Base-by-base conservation (phyloP, 2,329 filamentous ascomycete genomes). In the Epichloe coenophiala region DNA sequence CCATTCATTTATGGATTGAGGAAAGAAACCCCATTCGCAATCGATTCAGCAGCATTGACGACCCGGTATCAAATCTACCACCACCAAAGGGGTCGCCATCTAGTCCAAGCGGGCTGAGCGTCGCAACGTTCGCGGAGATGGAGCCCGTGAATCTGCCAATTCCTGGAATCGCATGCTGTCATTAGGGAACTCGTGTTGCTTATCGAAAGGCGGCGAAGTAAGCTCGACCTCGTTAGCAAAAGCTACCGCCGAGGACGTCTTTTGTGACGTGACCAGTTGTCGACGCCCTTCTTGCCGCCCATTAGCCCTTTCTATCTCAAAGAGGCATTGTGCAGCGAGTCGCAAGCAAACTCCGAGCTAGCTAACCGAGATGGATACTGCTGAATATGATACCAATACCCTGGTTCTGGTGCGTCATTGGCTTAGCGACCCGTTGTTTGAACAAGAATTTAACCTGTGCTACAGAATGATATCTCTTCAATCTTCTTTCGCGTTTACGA, bases 311-410 rank as follows among this genome's bases (percentile, higher is more conserved):
- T 17, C 41, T 27, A 46, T 35, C 12, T 39, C 38, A 35, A 35
- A 7, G 45, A 40, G 36, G 9, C 52, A 49, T 55, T 42, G 45
- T 41, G 36, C 15, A 43, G 41, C 46, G 38, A 36, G 40, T 45
- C 27, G 39, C 46, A 43, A 19, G 17, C 38, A 43, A 36, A 12
- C 12, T n/a, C 12, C 43, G 19, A 51, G 23, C 35, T 38, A 65
- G 57, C 61, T 65, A 58, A 65, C 61, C 75, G 77, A 75, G 62
- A 81, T 81, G 78, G 78, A 81, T 66, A 73, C 74, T 65, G 75
- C 76, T 57, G 77, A 81, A 67, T 80, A 79, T 65, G 76, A 79
- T 61, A 81, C 78, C 62, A 81, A 81, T 67, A 72, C 71, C 54
- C 66, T 81, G 59, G 68, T 78, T 60, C 71, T 80, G 68, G 78